Percentiles rank a stretch among this genome's conserved stretches.
These are phyloP conservation scores for Botrytis elliptica DNA, from an alignment of 2,329 filamentous ascomycete genomes.

Conservation along the genomic window DNA sequence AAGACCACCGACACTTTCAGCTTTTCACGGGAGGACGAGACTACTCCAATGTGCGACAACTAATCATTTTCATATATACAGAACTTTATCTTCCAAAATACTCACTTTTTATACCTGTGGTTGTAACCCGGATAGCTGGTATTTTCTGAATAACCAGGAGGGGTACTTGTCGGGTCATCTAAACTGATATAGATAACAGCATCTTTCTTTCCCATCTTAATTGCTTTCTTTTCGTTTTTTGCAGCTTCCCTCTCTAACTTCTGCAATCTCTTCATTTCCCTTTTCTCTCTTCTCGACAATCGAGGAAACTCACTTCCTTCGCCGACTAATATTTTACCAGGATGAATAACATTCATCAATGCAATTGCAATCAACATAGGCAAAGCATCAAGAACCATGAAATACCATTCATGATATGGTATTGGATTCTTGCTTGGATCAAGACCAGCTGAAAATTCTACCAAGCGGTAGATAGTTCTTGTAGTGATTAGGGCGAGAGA, in stretches of 20 bases:
- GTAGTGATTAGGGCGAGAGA: slow-evolving; percentile 46
- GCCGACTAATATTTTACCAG: slow-evolving; percentile 48
- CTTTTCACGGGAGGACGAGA: neutral
- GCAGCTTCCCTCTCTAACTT: neutral
- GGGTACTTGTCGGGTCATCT: neutral
- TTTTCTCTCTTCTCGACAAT: slow-evolving; percentile 39
- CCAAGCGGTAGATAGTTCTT: slow-evolving; percentile 60
- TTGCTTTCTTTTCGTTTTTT: slow-evolving; percentile 35
- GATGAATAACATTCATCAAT: slow-evolving; percentile 48
- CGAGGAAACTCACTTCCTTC: slow-evolving; percentile 45
- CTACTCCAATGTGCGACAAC: neutral
- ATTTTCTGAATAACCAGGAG: neutral
- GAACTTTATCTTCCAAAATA: neutral
- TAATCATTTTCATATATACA: neutral
- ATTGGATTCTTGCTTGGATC: slow-evolving; percentile 43
- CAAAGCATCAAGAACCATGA: slow-evolving; percentile 51
- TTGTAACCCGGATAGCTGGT: neutral
- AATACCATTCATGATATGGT: slow-evolving; percentile 52
- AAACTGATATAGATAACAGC: neutral
- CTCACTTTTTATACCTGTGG: neutral
- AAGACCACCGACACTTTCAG: neutral
- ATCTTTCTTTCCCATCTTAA: slow-evolving; percentile 25
- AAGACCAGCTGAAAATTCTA: slow-evolving; percentile 53
- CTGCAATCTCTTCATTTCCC: slow-evolving; percentile 44
- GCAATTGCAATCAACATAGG: slow-evolving; percentile 53